Conservation (phyloP, 495 filamentous ascomycete genomes). For the Podospora anserina region DNA sequence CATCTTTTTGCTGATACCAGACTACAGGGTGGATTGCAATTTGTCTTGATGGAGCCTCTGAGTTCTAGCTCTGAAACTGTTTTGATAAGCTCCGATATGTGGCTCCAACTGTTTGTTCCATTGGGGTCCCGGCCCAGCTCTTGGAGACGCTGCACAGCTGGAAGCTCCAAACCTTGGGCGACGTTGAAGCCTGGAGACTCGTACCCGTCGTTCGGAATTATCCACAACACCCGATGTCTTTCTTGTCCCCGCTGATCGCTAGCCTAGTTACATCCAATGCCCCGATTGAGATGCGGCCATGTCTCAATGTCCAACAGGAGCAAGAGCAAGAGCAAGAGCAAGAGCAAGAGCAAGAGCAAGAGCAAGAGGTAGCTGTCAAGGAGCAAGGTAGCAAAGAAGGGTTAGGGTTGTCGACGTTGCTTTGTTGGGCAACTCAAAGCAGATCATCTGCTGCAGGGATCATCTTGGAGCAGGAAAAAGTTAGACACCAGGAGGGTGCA, state of each 20-base stretch:
- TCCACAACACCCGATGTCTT: not conserved
- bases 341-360: too few species aligned
- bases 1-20: not conserved
- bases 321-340: too few species aligned
- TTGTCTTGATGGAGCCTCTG: not conserved
- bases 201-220: not conserved
- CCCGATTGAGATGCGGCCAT: not conserved
- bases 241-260: not conserved
- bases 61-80: not conserved
- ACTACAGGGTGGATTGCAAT: not conserved
- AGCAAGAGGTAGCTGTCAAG: not conserved
- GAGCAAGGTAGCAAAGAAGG: not conserved
- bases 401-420: not conserved
- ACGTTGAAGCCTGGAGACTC: not conserved
- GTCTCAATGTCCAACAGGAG: not conserved
- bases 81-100: not conserved
- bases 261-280: not conserved
- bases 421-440: not conserved
- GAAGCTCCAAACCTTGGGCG: not conserved
- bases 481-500: not conserved
- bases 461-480: not conserved
- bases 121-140: not conserved
- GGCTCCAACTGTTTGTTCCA: not conserved
- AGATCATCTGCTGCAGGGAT: constrained; percentile 1
- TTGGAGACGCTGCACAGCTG: not conserved